phyloP scores from a whole-genome alignment of 441 rosid genomes.

The Erysimum pusillum region DNA sequence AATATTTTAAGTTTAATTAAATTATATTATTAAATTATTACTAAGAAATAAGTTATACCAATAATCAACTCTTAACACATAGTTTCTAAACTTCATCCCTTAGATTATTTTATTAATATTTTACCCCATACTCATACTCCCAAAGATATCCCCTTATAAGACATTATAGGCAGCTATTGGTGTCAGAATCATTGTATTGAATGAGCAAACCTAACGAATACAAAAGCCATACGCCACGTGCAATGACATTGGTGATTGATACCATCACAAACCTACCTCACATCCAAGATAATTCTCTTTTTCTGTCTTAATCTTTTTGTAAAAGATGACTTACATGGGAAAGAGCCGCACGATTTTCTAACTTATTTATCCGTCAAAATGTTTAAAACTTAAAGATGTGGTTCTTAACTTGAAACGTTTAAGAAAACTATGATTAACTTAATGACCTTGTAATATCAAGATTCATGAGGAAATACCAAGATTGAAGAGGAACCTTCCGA shows the following conservation, averaged over 20 bases:
- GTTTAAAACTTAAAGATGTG: neutral
- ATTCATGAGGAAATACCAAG: too few relatives aligned
- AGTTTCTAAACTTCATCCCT: too few relatives aligned
- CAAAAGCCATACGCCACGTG: neutral
- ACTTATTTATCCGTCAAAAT: neutral
- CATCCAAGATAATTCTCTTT: neutral
- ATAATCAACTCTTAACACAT: too few relatives aligned
- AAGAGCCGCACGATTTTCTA: neutral
- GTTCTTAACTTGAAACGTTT: neutral
- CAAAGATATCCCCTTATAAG: too few relatives aligned
- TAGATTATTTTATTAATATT: too few relatives aligned
- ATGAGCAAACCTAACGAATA: neutral
- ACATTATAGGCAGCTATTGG: neutral
- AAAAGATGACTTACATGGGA: neutral
- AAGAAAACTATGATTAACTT: too few relatives aligned
- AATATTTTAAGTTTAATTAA: too few relatives aligned
- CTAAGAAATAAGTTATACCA: too few relatives aligned
- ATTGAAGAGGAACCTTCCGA: too few relatives aligned
- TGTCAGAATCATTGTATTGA: neutral
- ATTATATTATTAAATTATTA: too few relatives aligned
- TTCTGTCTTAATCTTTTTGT: neutral
- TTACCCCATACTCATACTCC: too few relatives aligned
- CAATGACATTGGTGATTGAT: neutral
- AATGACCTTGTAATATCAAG: too few relatives aligned
- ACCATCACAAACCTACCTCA: constrained; percentile 9